Evolutionary conservation across 1,139 yeast genomes (phyloP).

Genomic region (Zygoascus hellenicus): DNA sequence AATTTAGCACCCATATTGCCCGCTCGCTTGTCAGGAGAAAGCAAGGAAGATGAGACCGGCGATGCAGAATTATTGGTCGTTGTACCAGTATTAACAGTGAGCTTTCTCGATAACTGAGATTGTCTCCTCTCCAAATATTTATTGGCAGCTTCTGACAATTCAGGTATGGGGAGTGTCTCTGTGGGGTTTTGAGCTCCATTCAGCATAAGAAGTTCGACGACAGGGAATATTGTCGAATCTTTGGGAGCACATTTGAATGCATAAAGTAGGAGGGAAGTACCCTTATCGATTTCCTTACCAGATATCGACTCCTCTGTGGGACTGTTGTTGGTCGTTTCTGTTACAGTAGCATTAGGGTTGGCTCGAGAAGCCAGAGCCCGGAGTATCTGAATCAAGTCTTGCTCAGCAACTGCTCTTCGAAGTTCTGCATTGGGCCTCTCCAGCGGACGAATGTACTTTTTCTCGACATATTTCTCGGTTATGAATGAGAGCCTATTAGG

Average conservation of each 20-base stretch:
- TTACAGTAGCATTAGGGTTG: conserved; percentile 30
- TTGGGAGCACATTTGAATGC: conserved; percentile 27
- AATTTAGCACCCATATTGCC: conserved; percentile 13
- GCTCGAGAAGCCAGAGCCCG: conserved; percentile 40
- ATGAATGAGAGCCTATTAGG: conserved; percentile 35
- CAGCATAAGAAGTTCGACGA: conserved; percentile 65
- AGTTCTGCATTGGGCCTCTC: conserved; percentile 35
- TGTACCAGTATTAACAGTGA: conserved; percentile 11
- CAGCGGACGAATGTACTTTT: conserved; percentile 32
- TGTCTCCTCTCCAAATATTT: conserved; percentile 8
- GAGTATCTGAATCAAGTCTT: conserved; percentile 30
- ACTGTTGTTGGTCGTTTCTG: conserved; percentile 20
- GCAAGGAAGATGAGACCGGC: background rate
- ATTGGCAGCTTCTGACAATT: conserved; percentile 6
- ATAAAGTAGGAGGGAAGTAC: conserved; percentile 25
- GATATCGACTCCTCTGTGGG: conserved; percentile 6
- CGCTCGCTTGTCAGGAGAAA: conserved; percentile 8
- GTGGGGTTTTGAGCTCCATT: conserved; percentile 48
- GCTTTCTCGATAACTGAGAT: conserved; percentile 9
- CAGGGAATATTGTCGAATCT: conserved; percentile 43
- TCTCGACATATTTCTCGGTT: conserved; percentile 39
- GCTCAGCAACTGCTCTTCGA: conserved; percentile 32
- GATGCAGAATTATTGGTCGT: background rate
- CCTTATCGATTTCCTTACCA: conserved; percentile 14
- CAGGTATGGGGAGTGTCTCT: background rate